These are phyloP conservation scores for Cryptococcus jaspeensis DNA, from an alignment of 1,284 basidiomycete genomes.

Conservation along the genomic window DNA sequence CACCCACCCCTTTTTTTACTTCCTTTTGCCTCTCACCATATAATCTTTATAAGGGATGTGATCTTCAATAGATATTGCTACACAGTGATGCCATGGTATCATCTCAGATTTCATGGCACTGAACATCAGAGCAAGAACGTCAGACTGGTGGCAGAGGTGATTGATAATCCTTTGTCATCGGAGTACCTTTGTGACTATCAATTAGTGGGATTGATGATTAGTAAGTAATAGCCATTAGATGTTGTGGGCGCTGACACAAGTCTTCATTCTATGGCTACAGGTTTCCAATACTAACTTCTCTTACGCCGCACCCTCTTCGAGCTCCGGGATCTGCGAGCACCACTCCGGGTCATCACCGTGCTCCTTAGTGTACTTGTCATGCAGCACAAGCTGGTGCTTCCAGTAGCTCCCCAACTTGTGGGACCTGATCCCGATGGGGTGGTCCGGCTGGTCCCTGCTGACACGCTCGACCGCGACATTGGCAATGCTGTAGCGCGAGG, in stretches of 20 bases:
- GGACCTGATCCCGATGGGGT: conserved; percentile 42
- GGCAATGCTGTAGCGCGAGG: conserved; percentile 53
- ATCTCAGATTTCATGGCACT: no score
- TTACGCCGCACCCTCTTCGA: conserved; percentile 15
- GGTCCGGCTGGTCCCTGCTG: conserved; percentile 35
- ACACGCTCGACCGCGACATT: conserved; percentile 50
- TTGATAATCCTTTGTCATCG: no score
- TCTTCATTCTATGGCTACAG: not conserved
- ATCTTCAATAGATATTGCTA: no score
- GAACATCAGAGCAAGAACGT: no score
- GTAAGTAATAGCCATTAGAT: not conserved
- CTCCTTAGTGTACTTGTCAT: conserved; percentile 50
- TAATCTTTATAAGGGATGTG: no score
- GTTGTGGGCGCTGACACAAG: not conserved
- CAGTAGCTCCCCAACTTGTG: conserved; percentile 48
- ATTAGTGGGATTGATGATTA: no score
- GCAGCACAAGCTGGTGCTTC: conserved; percentile 47
- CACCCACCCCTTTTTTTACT: no score
- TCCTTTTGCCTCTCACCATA: no score
- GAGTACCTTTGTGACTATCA: no score
- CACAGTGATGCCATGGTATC: no score
- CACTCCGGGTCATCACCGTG: conserved; percentile 49
- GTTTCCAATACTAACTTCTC: not conserved
- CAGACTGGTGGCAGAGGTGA: no score
- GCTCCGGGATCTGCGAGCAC: conserved; percentile 40